These are phyloP conservation scores for Coniochaeta hoffmannii DNA, from an alignment of 2,329 filamentous ascomycete genomes.

Conservation along the genomic window DNA sequence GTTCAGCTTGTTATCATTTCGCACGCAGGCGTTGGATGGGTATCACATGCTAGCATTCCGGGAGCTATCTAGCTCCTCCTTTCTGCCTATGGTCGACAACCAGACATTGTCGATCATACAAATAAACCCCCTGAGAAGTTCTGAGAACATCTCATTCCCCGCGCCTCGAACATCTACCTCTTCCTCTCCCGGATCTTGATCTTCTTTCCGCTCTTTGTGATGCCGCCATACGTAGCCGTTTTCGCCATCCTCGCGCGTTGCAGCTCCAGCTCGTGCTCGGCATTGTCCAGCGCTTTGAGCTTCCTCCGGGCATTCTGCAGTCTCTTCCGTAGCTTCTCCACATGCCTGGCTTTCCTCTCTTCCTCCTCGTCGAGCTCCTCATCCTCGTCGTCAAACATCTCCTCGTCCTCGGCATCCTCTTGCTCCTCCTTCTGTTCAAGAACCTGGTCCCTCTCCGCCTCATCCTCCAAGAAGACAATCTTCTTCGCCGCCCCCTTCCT, in stretches of 20 bases:
- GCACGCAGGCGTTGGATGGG: slow-evolving; percentile 9
- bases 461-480: slow-evolving; percentile 41
- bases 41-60: slow-evolving; percentile 14
- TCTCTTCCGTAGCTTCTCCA: slow-evolving; percentile 39
- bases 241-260: slow-evolving; percentile 59
- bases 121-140: slow-evolving; percentile 3
- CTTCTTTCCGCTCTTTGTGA: slow-evolving; percentile 54
- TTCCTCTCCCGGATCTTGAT: slow-evolving; percentile 57
- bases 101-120: neutral
- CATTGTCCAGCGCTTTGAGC: slow-evolving; percentile 44
- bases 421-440: slow-evolving; percentile 21
- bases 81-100: neutral
- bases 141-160: neutral
- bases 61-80: slow-evolving; percentile 3
- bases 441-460: slow-evolving; percentile 26
- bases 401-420: slow-evolving; percentile 25
- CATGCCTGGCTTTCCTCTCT: slow-evolving; percentile 27
- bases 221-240: slow-evolving; percentile 51
- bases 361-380: slow-evolving; percentile 22
- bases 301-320: slow-evolving; percentile 45
- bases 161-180: slow-evolving; percentile 34
- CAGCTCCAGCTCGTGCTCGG: slow-evolving; percentile 49
- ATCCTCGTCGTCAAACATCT: slow-evolving; percentile 19
- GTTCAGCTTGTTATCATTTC: neutral
- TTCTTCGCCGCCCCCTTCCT: slow-evolving; percentile 26